Percentiles rank a stretch among this genome's conserved stretches.
Evolutionary conservation across 495 filamentous ascomycete genomes (phyloP).

Genomic region (Neurospora cerealis): DNA sequence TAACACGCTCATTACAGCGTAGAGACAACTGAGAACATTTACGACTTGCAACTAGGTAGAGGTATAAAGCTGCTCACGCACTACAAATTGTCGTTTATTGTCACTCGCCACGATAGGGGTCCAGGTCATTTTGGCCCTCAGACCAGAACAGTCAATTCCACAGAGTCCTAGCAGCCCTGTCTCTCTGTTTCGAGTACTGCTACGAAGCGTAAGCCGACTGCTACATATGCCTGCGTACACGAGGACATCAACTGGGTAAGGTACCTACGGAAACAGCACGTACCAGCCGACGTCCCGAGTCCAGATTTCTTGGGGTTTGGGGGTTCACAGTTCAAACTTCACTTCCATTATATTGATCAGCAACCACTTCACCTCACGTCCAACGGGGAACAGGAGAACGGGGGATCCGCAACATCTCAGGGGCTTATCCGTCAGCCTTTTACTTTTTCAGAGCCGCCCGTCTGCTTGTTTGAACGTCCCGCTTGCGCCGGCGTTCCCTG

Average conservation of each 20-base stretch:
- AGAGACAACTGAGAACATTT: neutral
- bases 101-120: neutral
- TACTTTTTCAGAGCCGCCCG: neutral
- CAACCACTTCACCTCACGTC: neutral
- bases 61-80: neutral
- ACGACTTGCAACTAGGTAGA: neutral
- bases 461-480: neutral
- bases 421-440: neutral
- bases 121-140: neutral
- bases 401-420: neutral
- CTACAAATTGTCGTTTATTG: neutral
- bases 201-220: neutral
- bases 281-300: neutral
- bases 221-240: neutral
- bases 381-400: neutral
- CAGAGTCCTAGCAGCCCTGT: neutral
- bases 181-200: neutral
- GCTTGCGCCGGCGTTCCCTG: neutral
- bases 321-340: neutral
- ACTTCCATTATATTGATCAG: neutral
- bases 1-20: neutral
- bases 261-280: neutral
- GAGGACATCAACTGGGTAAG: neutral
- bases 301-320: neutral
- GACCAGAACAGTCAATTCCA: neutral